Base-by-base conservation (phyloP, 2,329 filamentous ascomycete genomes). In the Alternaria viburni region DNA sequence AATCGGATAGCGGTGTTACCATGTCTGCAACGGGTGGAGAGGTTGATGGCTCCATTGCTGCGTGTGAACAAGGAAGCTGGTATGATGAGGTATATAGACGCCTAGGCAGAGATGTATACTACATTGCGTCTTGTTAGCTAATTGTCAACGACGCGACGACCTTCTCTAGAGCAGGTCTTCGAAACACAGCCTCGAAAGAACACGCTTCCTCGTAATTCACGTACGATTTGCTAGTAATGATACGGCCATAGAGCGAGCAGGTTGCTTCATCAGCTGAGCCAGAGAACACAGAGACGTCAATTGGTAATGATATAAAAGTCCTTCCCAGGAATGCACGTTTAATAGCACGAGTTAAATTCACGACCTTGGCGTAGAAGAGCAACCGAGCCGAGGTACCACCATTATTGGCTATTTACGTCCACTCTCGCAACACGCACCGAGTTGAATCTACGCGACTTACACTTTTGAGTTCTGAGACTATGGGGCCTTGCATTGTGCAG, bases 1-100 rank as follows among this genome's bases (percentile, higher is more conserved):
- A 79, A 23, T 75, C 72, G 5, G 68, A 69, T 12, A 79, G 67
- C 9, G 77, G 75, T 47, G 69, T 67, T 15, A 25, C n/a, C 3
- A 44, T 36, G 28, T 44, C 25, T 7, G 43, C 10, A 28, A 57
- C 6, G 25, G 64, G 55, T 17, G 59, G 54, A 17, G 65, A 44
- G 56, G 45, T 49, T 36, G 62, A 21, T 28, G 54, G 41, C 15
- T 57, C 58, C 71, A 72, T 72, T 30, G n/a, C 54, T 55, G 32
- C 19, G 17, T 44, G 28, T 21, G 36, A 41, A 19, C 15, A 41
- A 17, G 21, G 26, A 28, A 49, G 26, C 26, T 21, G 45, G 21
- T 36, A 30, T 41, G 21, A 41, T 49, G 25, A 25, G 30, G 44
- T 23, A 21, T 23, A 47, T 23, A 47, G 17, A 47, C 44, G 0